Evolutionary conservation across 2,329 filamentous ascomycete genomes (phyloP).

Genomic region (Ceratocystis eucalypticola): DNA sequence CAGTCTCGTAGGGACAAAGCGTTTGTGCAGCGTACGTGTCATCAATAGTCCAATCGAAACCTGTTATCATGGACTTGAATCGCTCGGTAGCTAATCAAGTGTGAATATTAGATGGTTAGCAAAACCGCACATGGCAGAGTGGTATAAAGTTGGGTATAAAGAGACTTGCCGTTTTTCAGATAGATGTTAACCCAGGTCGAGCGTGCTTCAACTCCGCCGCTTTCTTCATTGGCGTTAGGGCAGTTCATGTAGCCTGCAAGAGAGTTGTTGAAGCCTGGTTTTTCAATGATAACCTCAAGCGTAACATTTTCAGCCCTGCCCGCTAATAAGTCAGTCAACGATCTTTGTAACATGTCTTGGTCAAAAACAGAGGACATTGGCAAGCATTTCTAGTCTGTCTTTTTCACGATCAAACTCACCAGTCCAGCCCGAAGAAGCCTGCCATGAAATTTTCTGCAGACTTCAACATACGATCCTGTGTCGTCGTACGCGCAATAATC

Average conservation of each 20-base stretch:
- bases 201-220: constrained; percentile 40
- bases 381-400: neutral
- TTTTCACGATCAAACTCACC: constrained; percentile 27
- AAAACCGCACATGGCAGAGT: neutral
- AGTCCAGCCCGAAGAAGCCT: constrained; percentile 65
- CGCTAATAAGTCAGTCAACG: neutral
- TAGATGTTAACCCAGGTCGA: constrained; percentile 51
- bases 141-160: neutral
- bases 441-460: constrained; percentile 66
- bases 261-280: constrained; percentile 52
- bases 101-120: too few relatives aligned
- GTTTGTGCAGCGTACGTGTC: constrained; percentile 56
- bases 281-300: constrained; percentile 58
- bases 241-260: constrained; percentile 55
- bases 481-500: constrained; percentile 61
- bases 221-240: constrained; percentile 43
- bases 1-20: constrained; percentile 64
- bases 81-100: constrained; percentile 39
- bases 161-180: constrained; percentile 40
- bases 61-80: constrained; percentile 40
- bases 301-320: constrained; percentile 52
- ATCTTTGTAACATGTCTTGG: neutral
- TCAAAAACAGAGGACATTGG: neutral
- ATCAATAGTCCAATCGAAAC: constrained; percentile 48
- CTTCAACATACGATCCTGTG: constrained; percentile 65